Base-by-base conservation (phyloP, 2,329 filamentous ascomycete genomes). In the Trichoderma atroviride region DNA sequence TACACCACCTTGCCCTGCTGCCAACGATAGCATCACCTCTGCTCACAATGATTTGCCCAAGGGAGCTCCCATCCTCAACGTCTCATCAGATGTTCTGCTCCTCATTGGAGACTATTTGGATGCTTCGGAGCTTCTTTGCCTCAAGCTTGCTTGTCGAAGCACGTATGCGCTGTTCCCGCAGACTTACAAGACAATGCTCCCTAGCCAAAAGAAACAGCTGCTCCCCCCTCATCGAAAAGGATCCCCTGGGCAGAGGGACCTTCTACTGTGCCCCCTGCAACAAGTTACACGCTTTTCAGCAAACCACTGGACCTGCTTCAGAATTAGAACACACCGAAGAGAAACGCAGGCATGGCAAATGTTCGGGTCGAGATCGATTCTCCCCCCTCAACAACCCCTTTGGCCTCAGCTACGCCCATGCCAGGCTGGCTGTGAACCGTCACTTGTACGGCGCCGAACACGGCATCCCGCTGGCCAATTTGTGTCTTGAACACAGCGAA, bases 231-330 rank as follows among this genome's bases (percentile, higher is more conserved):
- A 71, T 74, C 7, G 73, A 74, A 60, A 57, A 35, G 3, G 73
- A 74, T 13, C 57, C 63, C 14, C n/a, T 73, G 14, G 72, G 69
- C 6, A 64, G 61, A n/a, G 70, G 70, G 3, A 66, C 64, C 22
- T 73, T 69, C 55, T 73, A 72, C 63, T 74, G 73, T 67, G 69
- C 69, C 13, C 19, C 68, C 11, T 74, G 73, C 70, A 71, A 71
- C 60, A 65, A 53, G 13, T 37, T 74, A 43, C 73, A 74, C 31
- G 57, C 66, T 19, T 73, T 73, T 50, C n/a, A 71, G 37, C 24
- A 47, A 14, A 55, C 59, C 14, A 72, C 67, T 52, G 73, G 70
- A 13, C 73, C 73, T n/a, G 62, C 50, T 1, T 68, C 69, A 0
- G 33, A 62, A 24, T 1, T 47, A 6, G 64, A 70, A 13, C 10